A percentile compares a stretch with the other conserved stretches of the same genome.
Conservation (phyloP, 1,284 basidiomycete species). For the Pascua guehoae region DNA sequence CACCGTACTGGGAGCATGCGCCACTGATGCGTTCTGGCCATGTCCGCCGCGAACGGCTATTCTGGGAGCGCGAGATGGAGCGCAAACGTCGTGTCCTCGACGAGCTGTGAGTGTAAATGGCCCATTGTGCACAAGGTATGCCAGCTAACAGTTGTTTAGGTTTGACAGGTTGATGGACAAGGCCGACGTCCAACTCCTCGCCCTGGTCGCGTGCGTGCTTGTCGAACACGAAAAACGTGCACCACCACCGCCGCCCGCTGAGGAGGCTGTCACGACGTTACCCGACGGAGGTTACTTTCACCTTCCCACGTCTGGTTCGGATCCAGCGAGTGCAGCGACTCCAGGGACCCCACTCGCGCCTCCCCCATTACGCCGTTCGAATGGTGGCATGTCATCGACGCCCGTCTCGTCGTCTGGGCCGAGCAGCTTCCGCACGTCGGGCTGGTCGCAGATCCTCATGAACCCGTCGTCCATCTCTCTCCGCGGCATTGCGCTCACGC, state of each 20-base stretch:
- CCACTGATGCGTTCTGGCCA: conserved; percentile 10
- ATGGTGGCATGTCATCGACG: not conserved
- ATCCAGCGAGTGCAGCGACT: not conserved
- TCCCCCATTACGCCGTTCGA: not conserved
- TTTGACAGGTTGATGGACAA: conserved; percentile 61
- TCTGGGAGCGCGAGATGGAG: conserved; percentile 39
- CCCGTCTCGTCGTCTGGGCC: conserved; percentile 4
- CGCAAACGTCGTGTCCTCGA: conserved; percentile 38
- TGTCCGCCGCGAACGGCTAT: conserved; percentile 21
- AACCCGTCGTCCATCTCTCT: conserved; percentile 36
- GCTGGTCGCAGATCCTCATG: conserved; percentile 41
- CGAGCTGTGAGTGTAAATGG: conserved; percentile 23
- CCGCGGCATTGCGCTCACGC: conserved; percentile 32
- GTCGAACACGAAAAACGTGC: conserved; percentile 45
- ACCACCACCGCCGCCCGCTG: conserved; percentile 21
- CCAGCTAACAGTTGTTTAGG: conserved; percentile 47
- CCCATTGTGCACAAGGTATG: conserved; percentile 4
- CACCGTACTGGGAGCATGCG: conserved; percentile 26
- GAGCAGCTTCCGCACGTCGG: conserved; percentile 32
- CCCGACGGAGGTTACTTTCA: conserved; percentile 46
- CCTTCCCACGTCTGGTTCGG: not conserved
- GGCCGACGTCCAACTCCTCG: conserved; percentile 77
- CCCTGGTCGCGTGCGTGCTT: conserved; percentile 68
- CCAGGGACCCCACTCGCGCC: not conserved
- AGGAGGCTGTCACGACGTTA: conserved; percentile 24